Evolutionary conservation across 768 basidiomycete species (phyloP), one percentile per base, ranked within the genome.

Genomic region (Lyophyllum atratum): DNA sequence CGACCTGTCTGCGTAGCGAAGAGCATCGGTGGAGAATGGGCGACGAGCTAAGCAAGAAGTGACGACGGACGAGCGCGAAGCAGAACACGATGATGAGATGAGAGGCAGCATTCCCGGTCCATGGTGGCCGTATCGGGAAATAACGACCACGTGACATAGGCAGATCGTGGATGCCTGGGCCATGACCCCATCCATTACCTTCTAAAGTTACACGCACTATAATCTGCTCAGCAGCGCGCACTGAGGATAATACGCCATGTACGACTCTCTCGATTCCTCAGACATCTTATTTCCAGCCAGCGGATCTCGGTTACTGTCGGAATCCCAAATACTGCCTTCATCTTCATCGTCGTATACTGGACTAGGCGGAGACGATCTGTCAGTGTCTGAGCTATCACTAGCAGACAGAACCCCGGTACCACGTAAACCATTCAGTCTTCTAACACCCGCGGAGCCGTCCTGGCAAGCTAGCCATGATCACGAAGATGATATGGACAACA

Each of bases 311-410:
- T 60, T 76, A 37, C 59, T 76, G 48, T 74, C 73, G 12, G 67
- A 72, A 51, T 69, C 72, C 14, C 66, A 66, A 11, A 56, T 64
- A 19, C 54, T 67, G 12, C 65, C 65, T 34, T 68, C 68, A 4
- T 64, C 62, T 48, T 64, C 58, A 22, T 70, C 59, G 17, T 70
- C 68, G 22, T 51, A 66, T 31, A 68, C 68, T 26, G 70, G 67
- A 42, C 64, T 64, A 9, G 66, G 66, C 25, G 72, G 60, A 26
- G 64, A 69, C 46, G 75, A 75, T 61, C 63, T 76, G 11, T 75
- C 74, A 9, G 59, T 75, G 52, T 75, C 74, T 19, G 75, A 78
- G 59, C 61, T 78, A 19, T 75, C 71, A 25, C 51, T 76, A 24
- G 59, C 67, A 24, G 69, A 72, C 57, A 64, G 63, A 43, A 67